phyloP scores from a whole-genome alignment of 73 alveolate genomes.

The Paramecium pentaurelia region DNA sequence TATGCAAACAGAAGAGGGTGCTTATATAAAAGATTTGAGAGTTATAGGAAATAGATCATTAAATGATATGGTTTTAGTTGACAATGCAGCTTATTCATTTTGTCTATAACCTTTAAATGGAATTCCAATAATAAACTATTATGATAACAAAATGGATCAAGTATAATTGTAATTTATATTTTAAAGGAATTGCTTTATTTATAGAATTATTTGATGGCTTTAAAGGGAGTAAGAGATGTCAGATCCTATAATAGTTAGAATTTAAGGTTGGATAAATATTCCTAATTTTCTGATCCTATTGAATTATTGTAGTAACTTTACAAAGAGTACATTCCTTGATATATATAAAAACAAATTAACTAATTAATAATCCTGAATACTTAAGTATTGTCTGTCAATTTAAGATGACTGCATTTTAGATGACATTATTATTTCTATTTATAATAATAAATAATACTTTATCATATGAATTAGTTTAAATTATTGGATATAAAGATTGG shows the following conservation, averaged over 20 bases:
- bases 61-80: constrained; percentile 48
- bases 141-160: constrained; percentile 48
- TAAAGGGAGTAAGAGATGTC: not conserved
- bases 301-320: not conserved
- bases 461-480: not conserved
- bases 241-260: not conserved
- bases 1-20: constrained; percentile 62
- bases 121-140: constrained; percentile 48
- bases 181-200: constrained; percentile 6
- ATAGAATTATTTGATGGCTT: not conserved
- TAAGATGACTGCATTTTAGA: not conserved
- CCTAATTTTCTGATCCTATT: not conserved
- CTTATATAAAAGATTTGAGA: constrained; percentile 64
- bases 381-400: too few relatives aligned
- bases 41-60: constrained; percentile 27
- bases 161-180: not conserved
- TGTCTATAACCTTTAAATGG: constrained; percentile 48
- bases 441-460: not conserved
- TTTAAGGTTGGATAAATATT: not conserved
- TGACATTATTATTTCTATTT: not conserved
- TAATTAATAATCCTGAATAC: too few relatives aligned
- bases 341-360: not conserved
- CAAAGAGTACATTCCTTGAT: constrained; percentile 38
- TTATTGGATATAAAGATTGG: not conserved
- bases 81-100: constrained; percentile 60